Evolutionary conservation across 2,329 filamentous ascomycete genomes (phyloP).

Genomic region (Hypoxylon sp.): DNA sequence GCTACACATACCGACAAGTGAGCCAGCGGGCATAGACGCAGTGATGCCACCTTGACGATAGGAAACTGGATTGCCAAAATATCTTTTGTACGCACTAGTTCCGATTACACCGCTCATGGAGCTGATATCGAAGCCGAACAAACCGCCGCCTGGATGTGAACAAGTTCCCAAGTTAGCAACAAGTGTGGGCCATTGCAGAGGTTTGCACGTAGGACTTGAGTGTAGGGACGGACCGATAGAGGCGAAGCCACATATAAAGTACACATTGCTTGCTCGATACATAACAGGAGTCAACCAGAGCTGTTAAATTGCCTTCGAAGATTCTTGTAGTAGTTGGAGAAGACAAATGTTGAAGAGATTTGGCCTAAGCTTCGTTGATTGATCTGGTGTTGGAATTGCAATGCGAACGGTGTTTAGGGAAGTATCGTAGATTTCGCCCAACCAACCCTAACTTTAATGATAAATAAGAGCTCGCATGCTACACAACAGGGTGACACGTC

Average conservation of each 20-base stretch:
- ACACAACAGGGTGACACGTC: slow-evolving; percentile 1
- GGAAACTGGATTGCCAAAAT: slow-evolving; percentile 73
- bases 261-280: slow-evolving; percentile 65
- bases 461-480: background rate
- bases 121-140: slow-evolving; percentile 85
- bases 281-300: slow-evolving; percentile 44
- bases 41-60: slow-evolving; percentile 78
- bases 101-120: slow-evolving; percentile 79
- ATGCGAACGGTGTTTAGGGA: background rate
- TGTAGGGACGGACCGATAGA: slow-evolving; percentile 66
- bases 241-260: slow-evolving; percentile 72
- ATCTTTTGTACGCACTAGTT: slow-evolving; percentile 77
- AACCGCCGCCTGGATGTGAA: slow-evolving; percentile 69
- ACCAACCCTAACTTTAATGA: background rate
- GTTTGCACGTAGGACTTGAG: background rate
- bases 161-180: background rate
- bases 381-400: background rate
- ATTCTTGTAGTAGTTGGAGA: background rate
- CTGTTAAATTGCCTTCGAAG: background rate
- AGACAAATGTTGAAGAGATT: background rate
- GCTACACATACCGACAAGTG: slow-evolving; percentile 66
- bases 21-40: slow-evolving; percentile 80
- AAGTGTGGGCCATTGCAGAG: background rate
- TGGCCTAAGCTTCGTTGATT: background rate
- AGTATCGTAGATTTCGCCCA: background rate